Evolutionary conservation across 176 grass and related monocot genomes (phyloP), one percentile per base, ranked within the genome.

Genomic region (Aegilops speltoides): DNA sequence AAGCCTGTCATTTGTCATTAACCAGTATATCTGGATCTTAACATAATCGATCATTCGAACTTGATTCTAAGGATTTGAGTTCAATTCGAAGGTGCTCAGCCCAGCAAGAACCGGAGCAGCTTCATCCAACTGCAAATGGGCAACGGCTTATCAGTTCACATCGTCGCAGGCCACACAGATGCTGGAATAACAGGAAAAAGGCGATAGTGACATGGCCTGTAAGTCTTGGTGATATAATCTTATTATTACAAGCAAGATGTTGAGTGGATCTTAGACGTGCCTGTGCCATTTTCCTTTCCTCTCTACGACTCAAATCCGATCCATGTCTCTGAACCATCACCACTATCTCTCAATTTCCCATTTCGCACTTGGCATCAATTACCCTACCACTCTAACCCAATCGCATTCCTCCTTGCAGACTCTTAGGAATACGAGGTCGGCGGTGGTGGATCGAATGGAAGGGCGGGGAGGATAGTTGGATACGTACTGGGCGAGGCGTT

Each of bases 71-170:
- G n/a, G n/a, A n/a, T n/a, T n/a, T n/a, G n/a, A n/a, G n/a, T n/a
- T n/a, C n/a, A n/a, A n/a, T n/a, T n/a, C n/a, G n/a, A n/a, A n/a
- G n/a, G 89, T 81, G 70, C 86, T 77, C 82, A 98, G 41, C 36
- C 38, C 86, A 64, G 90, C 90, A 56, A 98, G 80, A 61, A 84
- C 32, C 0, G 72, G 86, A 92, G 96, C 93, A 92, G 93, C 93
- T 37, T 91, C 89, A 77, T 98, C 91, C 68, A 98, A 77, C 96
- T 98, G 90, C 80, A 85, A 50, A 74, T 83, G 66, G 37, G 61
- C 23, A 91, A 76, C 26, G 40, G 14, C 31, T 85, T 28, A 76
- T 81, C 48, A 80, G 22, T 24, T 80, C 34, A 60, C 46, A 61
- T 38, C 3, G 25, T 59, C 59, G 24, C 25, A 31, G 13, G 28